A percentile compares a stretch with the other conserved stretches of the same genome.
phyloP scores from a whole-genome alignment of 371 early-diverging fungal species.

The Choanephora cucurbitarum region DNA sequence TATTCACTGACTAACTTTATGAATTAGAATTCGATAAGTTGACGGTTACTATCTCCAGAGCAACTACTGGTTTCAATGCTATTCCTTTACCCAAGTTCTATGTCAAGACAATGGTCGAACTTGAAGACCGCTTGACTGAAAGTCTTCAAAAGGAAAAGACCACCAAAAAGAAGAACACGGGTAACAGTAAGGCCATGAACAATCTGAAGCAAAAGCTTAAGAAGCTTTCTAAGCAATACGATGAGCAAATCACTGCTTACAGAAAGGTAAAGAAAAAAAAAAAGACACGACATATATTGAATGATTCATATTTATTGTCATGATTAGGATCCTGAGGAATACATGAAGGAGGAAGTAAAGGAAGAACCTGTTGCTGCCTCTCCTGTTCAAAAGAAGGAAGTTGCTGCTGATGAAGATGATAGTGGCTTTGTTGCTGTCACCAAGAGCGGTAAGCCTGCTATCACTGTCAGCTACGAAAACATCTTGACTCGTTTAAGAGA shows the following conservation, averaged over 20 bases:
- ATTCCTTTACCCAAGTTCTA: conserved; percentile 75
- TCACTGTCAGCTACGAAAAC: conserved; percentile 61
- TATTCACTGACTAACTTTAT: not conserved
- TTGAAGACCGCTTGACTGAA: conserved; percentile 76
- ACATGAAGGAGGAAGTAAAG: conserved; percentile 54
- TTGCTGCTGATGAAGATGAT: conserved; percentile 42
- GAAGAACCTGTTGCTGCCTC: conserved; percentile 10
- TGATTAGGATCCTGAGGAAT: conserved; percentile 49
- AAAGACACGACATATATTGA: not conserved
- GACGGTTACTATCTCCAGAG: conserved; percentile 72
- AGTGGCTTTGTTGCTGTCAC: conserved; percentile 85
- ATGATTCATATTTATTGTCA: not conserved
- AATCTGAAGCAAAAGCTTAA: conserved; percentile 90
- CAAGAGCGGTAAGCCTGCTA: conserved; percentile 74
- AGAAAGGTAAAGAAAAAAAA: conserved; percentile 48
- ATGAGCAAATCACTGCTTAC: conserved; percentile 73
- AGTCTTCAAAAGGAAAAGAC: conserved; percentile 57
- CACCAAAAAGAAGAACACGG: conserved; percentile 82
- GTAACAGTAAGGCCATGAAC: conserved; percentile 83
- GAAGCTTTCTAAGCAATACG: conserved; percentile 83
- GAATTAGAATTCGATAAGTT: conserved; percentile 85
- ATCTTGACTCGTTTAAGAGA: conserved; percentile 82
- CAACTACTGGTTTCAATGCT: conserved; percentile 65
- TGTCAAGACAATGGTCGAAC: conserved; percentile 71
- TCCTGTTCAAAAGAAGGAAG: conserved; percentile 13